Conservation (phyloP, 2,329 filamentous ascomycete species). For the Ceratocystis diversiconidia region DNA sequence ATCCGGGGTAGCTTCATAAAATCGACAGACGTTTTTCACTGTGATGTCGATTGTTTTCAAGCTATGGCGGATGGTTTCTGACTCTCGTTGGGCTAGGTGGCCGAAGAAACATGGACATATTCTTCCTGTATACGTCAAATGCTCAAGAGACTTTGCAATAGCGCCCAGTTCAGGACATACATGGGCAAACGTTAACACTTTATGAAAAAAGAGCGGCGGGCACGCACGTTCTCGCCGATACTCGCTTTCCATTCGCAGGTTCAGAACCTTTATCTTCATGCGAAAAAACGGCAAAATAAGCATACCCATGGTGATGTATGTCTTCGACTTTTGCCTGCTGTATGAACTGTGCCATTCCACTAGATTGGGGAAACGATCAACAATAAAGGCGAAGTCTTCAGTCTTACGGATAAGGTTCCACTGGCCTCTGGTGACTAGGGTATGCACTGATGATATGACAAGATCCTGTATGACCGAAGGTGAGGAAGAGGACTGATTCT, state of each 20-base stretch:
- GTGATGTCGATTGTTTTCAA: slow-evolving; percentile 52
- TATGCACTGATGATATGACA: slow-evolving; percentile 42
- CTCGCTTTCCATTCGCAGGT: slow-evolving; percentile 57
- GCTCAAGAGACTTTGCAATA: slow-evolving; percentile 47
- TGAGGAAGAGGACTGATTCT: slow-evolving; percentile 19
- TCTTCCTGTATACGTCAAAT: slow-evolving; percentile 57
- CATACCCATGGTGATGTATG: slow-evolving; percentile 51
- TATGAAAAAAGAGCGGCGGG: slow-evolving; percentile 47
- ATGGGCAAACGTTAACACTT: slow-evolving; percentile 45
- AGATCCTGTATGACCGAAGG: slow-evolving; percentile 15
- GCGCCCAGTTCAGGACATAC: slow-evolving; percentile 51
- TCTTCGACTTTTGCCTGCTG: slow-evolving; percentile 61
- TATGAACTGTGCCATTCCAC: slow-evolving; percentile 48
- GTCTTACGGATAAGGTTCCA: slow-evolving; percentile 59
- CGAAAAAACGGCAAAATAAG: slow-evolving; percentile 46
- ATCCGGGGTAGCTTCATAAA: slow-evolving; percentile 23
- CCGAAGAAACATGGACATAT: slow-evolving; percentile 58
- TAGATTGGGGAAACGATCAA: slow-evolving; percentile 50
- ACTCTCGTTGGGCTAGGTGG: slow-evolving; percentile 28
- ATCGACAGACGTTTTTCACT: slow-evolving; percentile 59
- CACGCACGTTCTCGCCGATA: slow-evolving; percentile 50
- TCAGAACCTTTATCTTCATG: slow-evolving; percentile 44
- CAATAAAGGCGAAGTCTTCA: slow-evolving; percentile 48
- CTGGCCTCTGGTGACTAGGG: slow-evolving; percentile 58
- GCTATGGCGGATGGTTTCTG: neutral